Conservation (phyloP, 352 stramenopile genomes). For the Hyphochytrium catenoides region DNA sequence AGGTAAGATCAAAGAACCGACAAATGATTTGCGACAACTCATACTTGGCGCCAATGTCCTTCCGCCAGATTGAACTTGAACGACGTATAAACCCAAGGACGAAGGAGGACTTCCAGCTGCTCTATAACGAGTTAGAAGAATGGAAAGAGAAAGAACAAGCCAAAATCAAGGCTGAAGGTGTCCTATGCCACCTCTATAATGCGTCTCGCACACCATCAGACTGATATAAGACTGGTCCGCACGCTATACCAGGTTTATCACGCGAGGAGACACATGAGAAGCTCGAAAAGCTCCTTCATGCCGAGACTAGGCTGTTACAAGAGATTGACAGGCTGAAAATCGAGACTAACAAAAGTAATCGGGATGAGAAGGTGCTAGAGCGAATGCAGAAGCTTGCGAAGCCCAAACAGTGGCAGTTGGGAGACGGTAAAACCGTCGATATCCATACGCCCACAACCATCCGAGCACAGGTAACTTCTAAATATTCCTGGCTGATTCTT, state of each 20-base stretch:
- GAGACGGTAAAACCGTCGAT: conserved; percentile 54
- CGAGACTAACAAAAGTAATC: conserved; percentile 40
- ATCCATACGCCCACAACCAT: conserved; percentile 60
- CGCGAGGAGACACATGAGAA: conserved; percentile 15
- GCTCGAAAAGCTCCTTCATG: conserved; percentile 29
- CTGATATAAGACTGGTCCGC: too few relatives aligned
- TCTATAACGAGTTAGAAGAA: conserved; percentile 79
- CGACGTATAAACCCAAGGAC: conserved; percentile 64
- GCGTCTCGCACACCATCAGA: too few relatives aligned
- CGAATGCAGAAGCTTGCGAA: conserved; percentile 66
- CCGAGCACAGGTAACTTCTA: too few relatives aligned
- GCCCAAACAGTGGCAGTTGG: conserved; percentile 75
- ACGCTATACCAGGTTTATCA: too few relatives aligned
- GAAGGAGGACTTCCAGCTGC: conserved; percentile 53
- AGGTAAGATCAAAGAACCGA: conserved; percentile 5
- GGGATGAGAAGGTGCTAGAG: conserved; percentile 46
- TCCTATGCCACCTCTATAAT: too few relatives aligned
- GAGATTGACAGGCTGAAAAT: conserved; percentile 69
- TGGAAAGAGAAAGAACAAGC: conserved; percentile 52
- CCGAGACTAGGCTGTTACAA: conserved; percentile 57
- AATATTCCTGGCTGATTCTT: background rate
- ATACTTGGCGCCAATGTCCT: conserved; percentile 11
- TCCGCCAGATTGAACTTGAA: conserved; percentile 40
- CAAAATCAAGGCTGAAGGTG: conserved; percentile 14
- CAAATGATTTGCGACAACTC: conserved; percentile 13